Evolutionary conservation across 371 early-diverging fungal species (phyloP).

Genomic region (Rhizopus sp.): DNA sequence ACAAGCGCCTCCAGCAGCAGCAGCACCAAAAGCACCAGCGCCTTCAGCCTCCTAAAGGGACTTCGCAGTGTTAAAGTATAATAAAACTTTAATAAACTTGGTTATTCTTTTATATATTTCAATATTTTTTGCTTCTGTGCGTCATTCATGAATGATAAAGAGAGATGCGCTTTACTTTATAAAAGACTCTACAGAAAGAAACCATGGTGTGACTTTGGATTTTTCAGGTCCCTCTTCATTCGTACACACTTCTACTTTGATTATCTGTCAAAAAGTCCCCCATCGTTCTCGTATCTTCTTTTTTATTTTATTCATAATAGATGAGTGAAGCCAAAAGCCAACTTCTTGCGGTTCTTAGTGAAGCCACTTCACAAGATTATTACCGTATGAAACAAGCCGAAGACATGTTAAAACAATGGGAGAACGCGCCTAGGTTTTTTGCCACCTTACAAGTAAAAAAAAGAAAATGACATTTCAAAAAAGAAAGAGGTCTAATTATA

Average conservation of each 20-base stretch:
- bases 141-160: too few species aligned
- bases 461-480: background rate
- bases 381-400: slow-evolving; percentile 68
- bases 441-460: slow-evolving; percentile 67
- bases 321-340: slow-evolving; percentile 64
- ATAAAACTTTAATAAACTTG: too few species aligned
- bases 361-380: slow-evolving; percentile 74
- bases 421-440: slow-evolving; percentile 72
- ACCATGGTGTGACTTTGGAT: background rate
- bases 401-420: slow-evolving; percentile 76
- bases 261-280: background rate
- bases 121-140: too few species aligned
- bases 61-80: too few species aligned
- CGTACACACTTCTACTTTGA: background rate
- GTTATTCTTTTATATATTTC: too few species aligned
- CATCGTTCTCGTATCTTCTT: background rate
- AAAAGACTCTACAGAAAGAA: too few species aligned
- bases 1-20: too few species aligned
- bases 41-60: too few species aligned
- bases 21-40: too few species aligned
- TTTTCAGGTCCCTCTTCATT: background rate
- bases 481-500: background rate
- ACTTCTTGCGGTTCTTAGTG: slow-evolving; percentile 56
- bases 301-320: background rate
- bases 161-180: too few species aligned